Evolutionary conservation across 805 yeast species (phyloP).

Genomic region (Metschnikowia cubensis): DNA sequence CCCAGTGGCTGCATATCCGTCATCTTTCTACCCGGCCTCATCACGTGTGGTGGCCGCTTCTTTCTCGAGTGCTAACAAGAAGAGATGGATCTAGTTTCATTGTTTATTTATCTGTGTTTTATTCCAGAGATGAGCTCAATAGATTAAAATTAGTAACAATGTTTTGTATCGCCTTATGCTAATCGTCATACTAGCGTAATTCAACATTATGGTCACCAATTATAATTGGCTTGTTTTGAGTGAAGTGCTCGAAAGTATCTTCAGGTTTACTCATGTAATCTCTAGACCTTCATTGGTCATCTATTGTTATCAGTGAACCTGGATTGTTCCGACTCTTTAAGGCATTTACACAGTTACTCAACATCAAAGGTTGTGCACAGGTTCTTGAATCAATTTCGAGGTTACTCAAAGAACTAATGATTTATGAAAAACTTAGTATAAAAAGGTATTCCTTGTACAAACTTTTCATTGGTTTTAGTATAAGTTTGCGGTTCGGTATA

Average conservation of each 20-base stretch:
- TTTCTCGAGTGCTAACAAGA: slow-evolving; percentile 31
- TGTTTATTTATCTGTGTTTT: background rate
- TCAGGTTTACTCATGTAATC: too few relatives aligned
- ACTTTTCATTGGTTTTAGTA: background rate
- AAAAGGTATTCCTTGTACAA: background rate
- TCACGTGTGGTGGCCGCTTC: slow-evolving; percentile 42
- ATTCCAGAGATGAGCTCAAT: background rate
- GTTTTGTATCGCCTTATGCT: background rate
- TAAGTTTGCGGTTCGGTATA: background rate
- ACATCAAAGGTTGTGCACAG: too few relatives aligned
- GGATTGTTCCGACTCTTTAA: too few relatives aligned
- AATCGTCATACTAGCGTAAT: too few relatives aligned
- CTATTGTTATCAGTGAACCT: too few relatives aligned
- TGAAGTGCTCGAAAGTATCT: too few relatives aligned
- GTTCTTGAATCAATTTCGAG: background rate
- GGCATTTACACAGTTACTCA: too few relatives aligned
- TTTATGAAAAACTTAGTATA: background rate
- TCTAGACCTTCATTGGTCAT: too few relatives aligned
- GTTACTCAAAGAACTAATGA: background rate
- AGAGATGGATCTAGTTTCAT: slow-evolving; percentile 32
- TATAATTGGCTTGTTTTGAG: too few relatives aligned
- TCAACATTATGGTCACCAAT: too few relatives aligned
- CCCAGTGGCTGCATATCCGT: slow-evolving; percentile 64
- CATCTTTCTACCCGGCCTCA: slow-evolving; percentile 60
- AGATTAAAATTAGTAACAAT: background rate